Base-by-base conservation (phyloP, 331 rosid genomes). In the Stylosanthes scabra region DNA sequence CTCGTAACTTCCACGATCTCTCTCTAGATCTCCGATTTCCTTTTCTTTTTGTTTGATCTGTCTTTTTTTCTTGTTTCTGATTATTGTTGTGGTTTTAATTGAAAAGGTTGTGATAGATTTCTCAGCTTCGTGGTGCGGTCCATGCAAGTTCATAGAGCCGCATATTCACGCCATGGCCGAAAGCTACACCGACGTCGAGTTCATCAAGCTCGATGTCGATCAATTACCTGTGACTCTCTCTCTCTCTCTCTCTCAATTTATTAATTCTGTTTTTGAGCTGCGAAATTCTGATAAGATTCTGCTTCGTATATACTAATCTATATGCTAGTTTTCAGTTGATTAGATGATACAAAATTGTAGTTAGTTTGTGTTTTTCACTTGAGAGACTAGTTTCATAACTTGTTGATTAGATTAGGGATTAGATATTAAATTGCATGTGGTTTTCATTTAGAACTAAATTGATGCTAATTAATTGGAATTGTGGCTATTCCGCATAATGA, bases 101-200 rank as follows among this genome's bases (percentile, higher is more conserved):
- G 2, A 29, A 66, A 63, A 87, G 97, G 51, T 76, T 56, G 99
- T 94, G 82, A 77, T 94, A 25, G 99, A 91, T 78, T 95, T 95
- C 97, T 82, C 93, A 1, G 99, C 97, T 4, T 44, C 93, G 37
- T 95, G 97, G 99, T 95, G 99, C 63, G 97, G 97, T 0, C 99
- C 97, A 1, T 95, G 97, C 81, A 88, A 16, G 67, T 56, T 87
- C 61, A 90, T 95, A 11, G 97, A 83, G 85, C 99, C 97, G 0
- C 75, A 54, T 45, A 50, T 88, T 84, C 84, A 71, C 56, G 88
- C 56, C 70, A 78, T 95, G 92, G 69, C 97, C 12, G 14, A 55
- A 1, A 82, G 63, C 64, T 87, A 42, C 86, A 9, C 85, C 60
- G 86, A 84, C 39, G 97, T 90, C 40, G 83, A 78, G 9, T 95